A percentile compares a stretch with the other conserved stretches of the same genome.
Evolutionary conservation across 2,329 filamentous ascomycete genomes (phyloP).

Genomic region (Calonectria montana): DNA sequence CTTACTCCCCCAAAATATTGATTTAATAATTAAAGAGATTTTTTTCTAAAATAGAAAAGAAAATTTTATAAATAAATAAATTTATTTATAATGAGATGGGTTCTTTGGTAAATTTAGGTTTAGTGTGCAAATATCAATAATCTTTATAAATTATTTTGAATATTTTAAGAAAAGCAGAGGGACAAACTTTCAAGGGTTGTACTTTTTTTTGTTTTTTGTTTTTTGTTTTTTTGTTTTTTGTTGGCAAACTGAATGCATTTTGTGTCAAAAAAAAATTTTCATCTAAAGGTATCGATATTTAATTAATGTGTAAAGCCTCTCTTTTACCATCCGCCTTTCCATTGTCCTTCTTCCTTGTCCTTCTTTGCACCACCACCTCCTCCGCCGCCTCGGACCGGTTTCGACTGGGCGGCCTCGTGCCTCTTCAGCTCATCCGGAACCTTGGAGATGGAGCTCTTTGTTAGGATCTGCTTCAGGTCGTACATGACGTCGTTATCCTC

Average conservation of each 20-base stretch:
- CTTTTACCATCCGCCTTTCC: conserved; percentile 40
- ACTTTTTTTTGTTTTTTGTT: too few relatives aligned
- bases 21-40: too few relatives aligned
- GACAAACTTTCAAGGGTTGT: too few relatives aligned
- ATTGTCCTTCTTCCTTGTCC: conserved; percentile 44
- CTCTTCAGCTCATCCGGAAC: conserved; percentile 92
- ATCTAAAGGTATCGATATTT: neutral
- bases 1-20: too few relatives aligned
- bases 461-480: conserved; percentile 95
- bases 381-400: conserved; percentile 61
- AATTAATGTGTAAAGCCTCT: neutral
- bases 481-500: conserved; percentile 94
- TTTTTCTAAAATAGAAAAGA: too few relatives aligned
- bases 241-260: conserved; percentile 8
- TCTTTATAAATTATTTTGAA: too few relatives aligned
- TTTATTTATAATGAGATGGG: too few relatives aligned
- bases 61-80: too few relatives aligned
- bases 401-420: conserved; percentile 92
- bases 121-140: too few relatives aligned
- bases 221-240: too few relatives aligned
- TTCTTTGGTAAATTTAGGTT: too few relatives aligned
- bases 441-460: conserved; percentile 87
- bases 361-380: conserved; percentile 45
- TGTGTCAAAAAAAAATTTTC: conserved; percentile 13
- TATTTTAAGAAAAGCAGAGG: too few relatives aligned